These are phyloP conservation scores for Gynochthodes officinalis DNA, from an alignment of 257 asterid genomes.

Conservation along the genomic window DNA sequence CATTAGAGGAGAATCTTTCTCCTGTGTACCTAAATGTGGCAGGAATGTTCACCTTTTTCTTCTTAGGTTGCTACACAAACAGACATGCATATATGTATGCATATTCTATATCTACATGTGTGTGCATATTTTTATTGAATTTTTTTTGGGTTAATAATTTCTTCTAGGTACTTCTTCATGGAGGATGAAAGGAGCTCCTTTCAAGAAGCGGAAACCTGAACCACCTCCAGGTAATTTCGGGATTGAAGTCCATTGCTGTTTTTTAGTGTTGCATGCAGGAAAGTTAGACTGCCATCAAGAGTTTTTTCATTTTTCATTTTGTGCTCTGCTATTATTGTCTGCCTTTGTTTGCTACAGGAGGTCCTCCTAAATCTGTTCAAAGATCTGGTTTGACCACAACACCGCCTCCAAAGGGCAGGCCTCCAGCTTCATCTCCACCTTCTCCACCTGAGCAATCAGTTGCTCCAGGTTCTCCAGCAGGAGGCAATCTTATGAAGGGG, in stretches of 20 bases:
- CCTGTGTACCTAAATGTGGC: background rate
- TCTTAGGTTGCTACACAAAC: background rate
- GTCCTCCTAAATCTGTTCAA: slow-evolving; percentile 56
- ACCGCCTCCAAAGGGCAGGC: slow-evolving; percentile 56
- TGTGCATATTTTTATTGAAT: background rate
- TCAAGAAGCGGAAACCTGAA: slow-evolving; percentile 67
- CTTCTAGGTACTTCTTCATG: slow-evolving; percentile 68
- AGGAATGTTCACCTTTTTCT: background rate
- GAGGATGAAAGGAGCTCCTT: slow-evolving; percentile 66
- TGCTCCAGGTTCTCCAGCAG: slow-evolving; percentile 50
- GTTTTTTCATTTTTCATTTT: background rate
- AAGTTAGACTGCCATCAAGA: background rate
- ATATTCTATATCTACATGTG: background rate
- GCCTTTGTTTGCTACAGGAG: slow-evolving; percentile 38
- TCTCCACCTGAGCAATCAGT: slow-evolving; percentile 61
- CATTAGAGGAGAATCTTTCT: background rate
- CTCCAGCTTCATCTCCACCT: slow-evolving; percentile 60
- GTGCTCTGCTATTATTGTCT: slow-evolving; percentile 10
- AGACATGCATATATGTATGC: background rate
- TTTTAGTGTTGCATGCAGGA: slow-evolving; percentile 9
- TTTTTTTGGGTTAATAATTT: slow-evolving; percentile 18
- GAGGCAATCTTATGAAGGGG: slow-evolving; percentile 53
- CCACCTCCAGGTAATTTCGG: slow-evolving; percentile 62
- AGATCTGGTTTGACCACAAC: slow-evolving; percentile 53
- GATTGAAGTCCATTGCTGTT: slow-evolving; percentile 20